Percentiles rank a stretch among this genome's conserved stretches.
These are phyloP conservation scores for Septoria petroselini DNA, from an alignment of 2,329 filamentous ascomycete genomes.

Conservation along the genomic window DNA sequence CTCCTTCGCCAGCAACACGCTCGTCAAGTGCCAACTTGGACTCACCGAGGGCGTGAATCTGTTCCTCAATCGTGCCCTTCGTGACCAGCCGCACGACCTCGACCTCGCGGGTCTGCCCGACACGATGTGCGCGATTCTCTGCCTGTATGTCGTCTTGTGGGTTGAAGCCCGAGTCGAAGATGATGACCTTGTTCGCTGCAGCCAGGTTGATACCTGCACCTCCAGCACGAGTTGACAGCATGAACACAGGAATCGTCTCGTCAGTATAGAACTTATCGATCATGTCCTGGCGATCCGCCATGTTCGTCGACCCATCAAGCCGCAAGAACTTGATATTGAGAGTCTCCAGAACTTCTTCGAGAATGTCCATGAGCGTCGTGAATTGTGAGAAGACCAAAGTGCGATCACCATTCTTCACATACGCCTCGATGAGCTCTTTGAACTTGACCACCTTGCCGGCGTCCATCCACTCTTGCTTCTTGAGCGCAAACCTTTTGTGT, in stretches of 20 bases:
- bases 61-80: slow-evolving; percentile 80
- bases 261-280: slow-evolving; percentile 83
- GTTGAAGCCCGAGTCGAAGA: slow-evolving; percentile 97
- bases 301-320: slow-evolving; percentile 80
- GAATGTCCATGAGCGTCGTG: slow-evolving; percentile 83
- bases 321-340: slow-evolving; percentile 73
- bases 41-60: slow-evolving; percentile 85
- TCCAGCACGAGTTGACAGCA: slow-evolving; percentile 88
- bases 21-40: slow-evolving; percentile 90
- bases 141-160: slow-evolving; percentile 98
- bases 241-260: slow-evolving; percentile 76
- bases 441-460: slow-evolving; percentile 80
- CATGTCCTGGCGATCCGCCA: slow-evolving; percentile 77
- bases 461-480: slow-evolving; percentile 63
- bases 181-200: slow-evolving; percentile 93
- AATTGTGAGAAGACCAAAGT: slow-evolving; percentile 93
- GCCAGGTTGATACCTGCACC: slow-evolving; percentile 97
- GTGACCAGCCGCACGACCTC: slow-evolving; percentile 86
- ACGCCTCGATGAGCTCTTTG: slow-evolving; percentile 68
- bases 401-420: slow-evolving; percentile 77
- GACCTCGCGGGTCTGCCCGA: slow-evolving; percentile 86
- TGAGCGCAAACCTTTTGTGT: slow-evolving; percentile 53
- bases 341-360: slow-evolving; percentile 75
- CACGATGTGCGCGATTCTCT: slow-evolving; percentile 91
- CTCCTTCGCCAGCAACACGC: slow-evolving; percentile 61